Conservation (phyloP, 1,139 yeast genomes). For the Debaryomycetaceae sp. region DNA sequence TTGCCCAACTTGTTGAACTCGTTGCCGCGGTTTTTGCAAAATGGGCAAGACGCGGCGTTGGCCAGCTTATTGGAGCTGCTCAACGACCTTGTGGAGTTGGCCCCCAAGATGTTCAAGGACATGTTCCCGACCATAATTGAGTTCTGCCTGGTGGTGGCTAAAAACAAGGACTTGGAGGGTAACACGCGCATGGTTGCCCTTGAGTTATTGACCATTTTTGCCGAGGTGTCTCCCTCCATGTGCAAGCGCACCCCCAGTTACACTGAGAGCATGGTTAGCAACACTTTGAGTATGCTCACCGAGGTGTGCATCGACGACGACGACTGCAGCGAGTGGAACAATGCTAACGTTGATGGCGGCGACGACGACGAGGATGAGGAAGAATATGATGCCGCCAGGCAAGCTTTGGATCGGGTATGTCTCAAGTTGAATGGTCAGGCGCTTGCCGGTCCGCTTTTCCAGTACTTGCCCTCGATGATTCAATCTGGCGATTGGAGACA, state of each 20-base stretch:
- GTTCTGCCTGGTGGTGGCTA: slow-evolving; percentile 77
- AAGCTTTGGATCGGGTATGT: slow-evolving; percentile 85
- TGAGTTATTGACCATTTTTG: slow-evolving; percentile 82
- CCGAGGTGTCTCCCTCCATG: slow-evolving; percentile 94
- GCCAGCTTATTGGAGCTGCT: slow-evolving; percentile 85
- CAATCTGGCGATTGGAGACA: slow-evolving; percentile 82
- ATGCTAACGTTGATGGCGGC: slow-evolving; percentile 69
- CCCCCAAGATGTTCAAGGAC: slow-evolving; percentile 90
- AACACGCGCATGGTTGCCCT: slow-evolving; percentile 79
- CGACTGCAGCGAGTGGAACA: slow-evolving; percentile 84
- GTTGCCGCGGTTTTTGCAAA: slow-evolving; percentile 75
- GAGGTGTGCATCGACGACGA: slow-evolving; percentile 89
- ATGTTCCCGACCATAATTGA: slow-evolving; percentile 85
- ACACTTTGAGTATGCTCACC: slow-evolving; percentile 81
- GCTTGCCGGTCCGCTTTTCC: slow-evolving; percentile 81
- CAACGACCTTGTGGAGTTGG: slow-evolving; percentile 85
- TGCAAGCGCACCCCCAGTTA: slow-evolving; percentile 77
- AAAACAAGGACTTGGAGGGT: slow-evolving; percentile 66
- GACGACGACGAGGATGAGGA: slow-evolving; percentile 84
- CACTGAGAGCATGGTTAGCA: slow-evolving; percentile 66
- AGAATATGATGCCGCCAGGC: slow-evolving; percentile 89
- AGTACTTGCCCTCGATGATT: slow-evolving; percentile 79
- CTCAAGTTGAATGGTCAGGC: slow-evolving; percentile 79
- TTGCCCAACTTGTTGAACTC: slow-evolving; percentile 83
- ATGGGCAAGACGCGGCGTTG: slow-evolving; percentile 75